Conservation (phyloP, 73 alveolate species). For the Blepharisma stoltei region DNA sequence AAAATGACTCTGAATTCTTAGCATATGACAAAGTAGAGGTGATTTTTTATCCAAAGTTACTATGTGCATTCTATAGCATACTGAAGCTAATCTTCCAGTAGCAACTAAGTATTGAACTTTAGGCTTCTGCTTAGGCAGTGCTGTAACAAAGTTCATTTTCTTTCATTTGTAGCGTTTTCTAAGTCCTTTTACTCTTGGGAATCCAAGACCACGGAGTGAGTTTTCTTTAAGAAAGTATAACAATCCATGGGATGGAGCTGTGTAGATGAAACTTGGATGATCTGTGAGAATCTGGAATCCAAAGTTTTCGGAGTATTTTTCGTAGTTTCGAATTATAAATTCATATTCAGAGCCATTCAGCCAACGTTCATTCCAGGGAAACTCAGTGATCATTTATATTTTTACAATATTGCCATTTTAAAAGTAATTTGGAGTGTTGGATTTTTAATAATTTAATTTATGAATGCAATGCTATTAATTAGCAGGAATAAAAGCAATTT, state of each 20-base stretch:
- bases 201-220: slow-evolving; percentile 66
- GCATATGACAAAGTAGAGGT: slow-evolving; percentile 18
- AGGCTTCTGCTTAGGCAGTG: slow-evolving; percentile 50
- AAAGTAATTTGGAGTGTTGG: too few species aligned
- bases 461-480: too few species aligned
- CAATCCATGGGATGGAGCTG: slow-evolving; percentile 42
- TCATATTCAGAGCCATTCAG: slow-evolving; percentile 65
- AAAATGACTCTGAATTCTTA: neutral
- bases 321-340: slow-evolving; percentile 41
- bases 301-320: slow-evolving; percentile 34
- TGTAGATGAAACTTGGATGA: slow-evolving; percentile 5
- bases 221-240: slow-evolving; percentile 52
- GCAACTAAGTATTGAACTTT: slow-evolving; percentile 44
- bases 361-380: slow-evolving; percentile 65
- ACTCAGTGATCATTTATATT: slow-evolving; percentile 29
- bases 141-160: slow-evolving; percentile 50
- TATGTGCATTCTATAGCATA: slow-evolving; percentile 25
- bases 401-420: too few species aligned
- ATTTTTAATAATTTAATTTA: too few species aligned
- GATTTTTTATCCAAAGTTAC: neutral
- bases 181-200: slow-evolving; percentile 42
- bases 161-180: slow-evolving; percentile 46
- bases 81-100: slow-evolving; percentile 11
- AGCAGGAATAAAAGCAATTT: too few species aligned
- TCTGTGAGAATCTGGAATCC: neutral